Base-by-base conservation (phyloP, 331 rosid species). In the Acacia pycnantha region DNA sequence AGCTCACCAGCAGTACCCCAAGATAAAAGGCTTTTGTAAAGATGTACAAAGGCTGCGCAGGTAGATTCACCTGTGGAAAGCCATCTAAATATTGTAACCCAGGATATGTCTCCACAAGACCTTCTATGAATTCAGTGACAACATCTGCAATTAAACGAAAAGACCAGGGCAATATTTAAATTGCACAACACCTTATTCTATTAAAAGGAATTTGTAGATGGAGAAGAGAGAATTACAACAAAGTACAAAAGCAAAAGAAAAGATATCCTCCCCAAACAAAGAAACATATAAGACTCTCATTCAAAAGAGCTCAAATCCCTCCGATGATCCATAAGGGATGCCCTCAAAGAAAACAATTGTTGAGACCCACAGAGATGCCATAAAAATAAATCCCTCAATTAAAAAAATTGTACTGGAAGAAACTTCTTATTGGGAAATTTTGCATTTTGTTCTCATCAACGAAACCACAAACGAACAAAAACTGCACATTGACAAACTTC, bases 71-170 rank as follows among this genome's bases (percentile, higher is more conserved):
- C 96, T 84, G 83, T 64, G 99, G 97, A 83, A 92, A 96, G 72
- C 99, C 99, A 88, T 96, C 95, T 67, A 96, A 84, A 87, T 88
- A 96, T 88, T 94, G 98, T 84, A 94, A 82, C 65, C 92, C 88
- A 82, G 99, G 94, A 77, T 92, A 94, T 0, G 99, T 92, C 86
- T 96, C 98, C 87, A 94, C 93, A 66, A 96, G 94, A 76, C 99
- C 98, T 81, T 96, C 98, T 50, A 96, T 94, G 88, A 86, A 96
- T 78, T 96, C 97, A 26, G 92, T 92, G 80, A 94, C 99, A 70
- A 92, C 98, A 86, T 91, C 99, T 94, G 93, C 89, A 90, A 87
- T 74, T 76, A 81, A 44, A 71, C 53, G 44, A 74, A 71, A 44
- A 48, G 70, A 78, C 47, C 68, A 1, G 33, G 75, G 84, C 53